Percentiles rank a stretch among this genome's conserved stretches.
Conservation (phyloP, 805 yeast genomes). For the Saturnispora besseyi region DNA sequence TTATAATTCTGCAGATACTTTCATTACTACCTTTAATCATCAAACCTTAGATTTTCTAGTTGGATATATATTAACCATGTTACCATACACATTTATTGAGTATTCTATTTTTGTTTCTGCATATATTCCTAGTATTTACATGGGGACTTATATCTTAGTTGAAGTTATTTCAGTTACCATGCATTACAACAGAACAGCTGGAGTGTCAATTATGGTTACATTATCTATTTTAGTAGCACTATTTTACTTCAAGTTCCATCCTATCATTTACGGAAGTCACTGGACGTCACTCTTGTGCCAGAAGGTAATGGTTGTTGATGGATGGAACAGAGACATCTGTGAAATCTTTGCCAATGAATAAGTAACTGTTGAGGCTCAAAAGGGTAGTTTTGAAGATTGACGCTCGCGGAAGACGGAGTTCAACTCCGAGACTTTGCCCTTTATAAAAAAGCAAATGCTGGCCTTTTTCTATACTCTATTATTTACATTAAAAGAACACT, state of each 20-base stretch:
- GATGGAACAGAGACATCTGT: conserved; percentile 13
- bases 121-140: conserved; percentile 43
- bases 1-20: conserved; percentile 1
- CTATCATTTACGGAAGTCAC: conserved; percentile 37
- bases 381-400: conserved; percentile 1
- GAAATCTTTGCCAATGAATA: conserved; percentile 2
- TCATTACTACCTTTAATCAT: conserved; percentile 16
- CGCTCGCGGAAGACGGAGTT: neutral
- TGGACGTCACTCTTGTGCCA: conserved; percentile 40
- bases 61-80: conserved; percentile 51
- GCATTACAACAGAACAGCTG: conserved; percentile 23
- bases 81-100: conserved; percentile 42
- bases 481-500: no score
- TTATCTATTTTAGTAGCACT: conserved; percentile 17
- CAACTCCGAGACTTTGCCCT: neutral
- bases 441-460: neutral
- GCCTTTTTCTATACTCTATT: no score
- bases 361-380: neutral
- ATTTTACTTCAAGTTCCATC: conserved; percentile 28
- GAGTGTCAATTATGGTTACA: conserved; percentile 20
- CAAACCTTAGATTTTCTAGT: conserved; percentile 31
- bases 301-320: conserved; percentile 10
- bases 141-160: conserved; percentile 36
- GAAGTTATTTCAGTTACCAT: conserved; percentile 37
- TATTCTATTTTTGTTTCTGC: conserved; percentile 36